phyloP scores from a whole-genome alignment of 495 filamentous ascomycete genomes.

The Tuber indicum region DNA sequence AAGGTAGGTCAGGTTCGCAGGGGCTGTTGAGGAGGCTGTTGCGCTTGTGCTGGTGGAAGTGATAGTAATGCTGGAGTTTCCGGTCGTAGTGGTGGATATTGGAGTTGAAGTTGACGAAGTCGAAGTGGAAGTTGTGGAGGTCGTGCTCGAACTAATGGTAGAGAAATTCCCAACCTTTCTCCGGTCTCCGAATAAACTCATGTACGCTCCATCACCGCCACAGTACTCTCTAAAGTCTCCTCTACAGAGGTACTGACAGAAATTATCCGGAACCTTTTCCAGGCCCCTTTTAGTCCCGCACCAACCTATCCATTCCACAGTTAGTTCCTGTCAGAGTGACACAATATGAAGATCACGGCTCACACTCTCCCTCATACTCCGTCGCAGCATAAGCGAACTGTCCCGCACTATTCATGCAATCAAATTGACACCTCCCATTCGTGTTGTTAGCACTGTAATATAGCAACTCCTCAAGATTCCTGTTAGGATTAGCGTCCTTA shows the following conservation, averaged over 20 bases:
- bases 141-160: not conserved
- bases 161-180: slow-evolving; percentile 29
- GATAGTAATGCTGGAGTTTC: not conserved
- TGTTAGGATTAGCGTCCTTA: slow-evolving; percentile 39
- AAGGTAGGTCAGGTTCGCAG: slow-evolving; percentile 50
- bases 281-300: slow-evolving; percentile 43
- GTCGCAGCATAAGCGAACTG: slow-evolving; percentile 41
- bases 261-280: slow-evolving; percentile 37
- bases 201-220: slow-evolving; percentile 45
- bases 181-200: slow-evolving; percentile 46
- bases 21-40: slow-evolving; percentile 6
- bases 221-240: slow-evolving; percentile 44
- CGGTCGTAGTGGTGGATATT: not conserved
- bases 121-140: slow-evolving; percentile 8
- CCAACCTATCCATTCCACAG: slow-evolving; percentile 32
- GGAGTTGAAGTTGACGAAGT: not conserved
- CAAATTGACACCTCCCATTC: slow-evolving; percentile 39
- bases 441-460: slow-evolving; percentile 39
- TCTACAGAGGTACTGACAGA: slow-evolving; percentile 43
- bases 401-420: slow-evolving; percentile 23
- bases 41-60: not conserved
- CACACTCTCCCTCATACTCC: slow-evolving; percentile 43
- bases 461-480: slow-evolving; percentile 37
- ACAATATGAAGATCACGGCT: slow-evolving; percentile 1
- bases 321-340: slow-evolving; percentile 5